A percentile compares a stretch with the other conserved stretches of the same genome.
Conservation (phyloP, 495 filamentous ascomycete species). For the Daldinia childiae region DNA sequence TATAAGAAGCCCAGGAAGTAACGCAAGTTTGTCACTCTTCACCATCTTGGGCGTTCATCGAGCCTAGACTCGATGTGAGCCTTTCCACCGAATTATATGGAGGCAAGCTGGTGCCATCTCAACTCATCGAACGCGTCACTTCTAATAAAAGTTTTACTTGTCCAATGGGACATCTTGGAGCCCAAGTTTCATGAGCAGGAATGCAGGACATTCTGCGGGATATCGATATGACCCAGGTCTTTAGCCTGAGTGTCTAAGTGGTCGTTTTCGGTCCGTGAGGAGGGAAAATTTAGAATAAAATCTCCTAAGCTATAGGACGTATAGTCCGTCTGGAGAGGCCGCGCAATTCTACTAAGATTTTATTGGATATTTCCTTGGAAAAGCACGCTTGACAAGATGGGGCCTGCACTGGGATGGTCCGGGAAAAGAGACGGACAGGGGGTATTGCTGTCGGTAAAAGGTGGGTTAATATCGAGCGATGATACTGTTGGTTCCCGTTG, state of each 20-base stretch:
- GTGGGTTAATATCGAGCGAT: slow-evolving; percentile 33
- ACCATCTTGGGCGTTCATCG: slow-evolving; percentile 1
- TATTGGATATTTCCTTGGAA: slow-evolving; percentile 24
- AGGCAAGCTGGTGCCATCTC: slow-evolving; percentile 28
- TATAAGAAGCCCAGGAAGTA: slow-evolving; percentile 20
- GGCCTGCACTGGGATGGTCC: slow-evolving; percentile 32
- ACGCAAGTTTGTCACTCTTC: slow-evolving; percentile 20
- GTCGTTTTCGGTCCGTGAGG: slow-evolving; percentile 35
- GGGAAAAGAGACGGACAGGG: slow-evolving; percentile 36
- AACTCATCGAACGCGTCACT: slow-evolving; percentile 38
- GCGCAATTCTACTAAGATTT: slow-evolving; percentile 26
- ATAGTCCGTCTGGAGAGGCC: slow-evolving; percentile 23
- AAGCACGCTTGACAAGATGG: slow-evolving; percentile 16
- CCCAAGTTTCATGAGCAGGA: slow-evolving; percentile 18
- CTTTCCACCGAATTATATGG: slow-evolving; percentile 31
- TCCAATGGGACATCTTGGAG: slow-evolving; percentile 20
- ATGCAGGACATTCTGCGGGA: slow-evolving; percentile 21
- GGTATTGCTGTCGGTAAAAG: slow-evolving; percentile 35
- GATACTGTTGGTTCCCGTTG: slow-evolving; percentile 38
- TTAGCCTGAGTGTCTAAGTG: slow-evolving; percentile 37
- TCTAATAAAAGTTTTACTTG: slow-evolving; percentile 9
- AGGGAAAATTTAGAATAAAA: slow-evolving; percentile 12
- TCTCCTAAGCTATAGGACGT: slow-evolving; percentile 5
- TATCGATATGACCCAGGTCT: slow-evolving; percentile 26
- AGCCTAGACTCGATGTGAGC: slow-evolving; percentile 17